Conservation (phyloP, 371 early-diverging fungal species). For the Rhizopus arrhizus region DNA sequence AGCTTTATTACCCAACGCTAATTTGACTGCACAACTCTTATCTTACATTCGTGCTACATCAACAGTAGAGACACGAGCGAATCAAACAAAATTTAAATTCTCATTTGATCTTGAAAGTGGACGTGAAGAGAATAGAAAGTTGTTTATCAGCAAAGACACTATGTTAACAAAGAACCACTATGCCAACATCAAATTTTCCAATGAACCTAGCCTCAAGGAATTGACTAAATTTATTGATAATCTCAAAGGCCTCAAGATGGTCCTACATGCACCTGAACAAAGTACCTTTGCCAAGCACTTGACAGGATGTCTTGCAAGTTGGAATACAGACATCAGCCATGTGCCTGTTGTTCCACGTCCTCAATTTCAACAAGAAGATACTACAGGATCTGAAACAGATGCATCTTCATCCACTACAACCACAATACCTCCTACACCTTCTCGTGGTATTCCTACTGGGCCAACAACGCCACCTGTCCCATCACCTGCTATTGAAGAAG, state of each 20-base stretch:
- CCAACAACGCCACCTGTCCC: slow-evolving; percentile 31
- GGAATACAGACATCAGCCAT: slow-evolving; percentile 56
- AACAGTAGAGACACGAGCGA: slow-evolving; percentile 42
- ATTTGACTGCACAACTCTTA: slow-evolving; percentile 54
- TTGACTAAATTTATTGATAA: slow-evolving; percentile 42
- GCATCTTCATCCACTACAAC: background rate
- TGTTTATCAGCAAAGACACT: slow-evolving; percentile 31
- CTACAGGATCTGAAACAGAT: slow-evolving; percentile 6
- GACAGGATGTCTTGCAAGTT: slow-evolving; percentile 50
- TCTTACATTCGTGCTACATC: slow-evolving; percentile 52
- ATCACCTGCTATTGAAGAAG: slow-evolving; percentile 41
- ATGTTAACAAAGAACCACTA: slow-evolving; percentile 27
- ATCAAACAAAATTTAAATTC: slow-evolving; percentile 36
- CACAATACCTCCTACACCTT: slow-evolving; percentile 24
- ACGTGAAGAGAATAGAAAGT: slow-evolving; percentile 13
- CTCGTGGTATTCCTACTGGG: background rate
- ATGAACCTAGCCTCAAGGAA: slow-evolving; percentile 57
- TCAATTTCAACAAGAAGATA: background rate
- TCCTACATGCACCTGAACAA: slow-evolving; percentile 50
- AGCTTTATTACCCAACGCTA: slow-evolving; percentile 42
- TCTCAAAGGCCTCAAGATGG: slow-evolving; percentile 47
- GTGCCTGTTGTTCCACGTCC: slow-evolving; percentile 17
- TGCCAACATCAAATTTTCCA: slow-evolving; percentile 36
- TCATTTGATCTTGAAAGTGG: slow-evolving; percentile 37
- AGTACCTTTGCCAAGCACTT: slow-evolving; percentile 57